Evolutionary conservation across 1,139 yeast species (phyloP).

Genomic region (Magnusiomyces sp.): DNA sequence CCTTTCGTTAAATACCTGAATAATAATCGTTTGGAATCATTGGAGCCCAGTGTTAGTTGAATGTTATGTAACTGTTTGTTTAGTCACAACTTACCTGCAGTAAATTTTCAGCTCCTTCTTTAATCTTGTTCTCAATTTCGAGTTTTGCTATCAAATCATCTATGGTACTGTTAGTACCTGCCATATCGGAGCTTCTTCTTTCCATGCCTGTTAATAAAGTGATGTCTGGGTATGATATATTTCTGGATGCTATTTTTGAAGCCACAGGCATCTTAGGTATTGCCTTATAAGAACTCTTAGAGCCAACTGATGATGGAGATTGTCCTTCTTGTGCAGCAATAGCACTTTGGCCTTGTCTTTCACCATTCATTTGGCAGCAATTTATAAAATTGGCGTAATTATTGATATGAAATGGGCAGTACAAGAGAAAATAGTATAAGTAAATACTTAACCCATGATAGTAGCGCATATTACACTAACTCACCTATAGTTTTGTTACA

Average conservation of each 20-base stretch:
- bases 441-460: too few relatives aligned
- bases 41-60: neutral
- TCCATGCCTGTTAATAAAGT: conserved; percentile 2
- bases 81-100: conserved; percentile 27
- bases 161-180: too few relatives aligned
- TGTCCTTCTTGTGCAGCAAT: neutral
- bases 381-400: too few relatives aligned
- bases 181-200: conserved; percentile 9
- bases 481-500: too few relatives aligned
- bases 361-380: neutral
- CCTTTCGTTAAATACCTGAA: conserved; percentile 4
- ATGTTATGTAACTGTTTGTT: neutral
- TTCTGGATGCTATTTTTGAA: neutral
- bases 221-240: conserved; percentile 12
- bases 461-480: too few relatives aligned
- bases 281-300: too few relatives aligned
- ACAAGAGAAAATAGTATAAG: too few relatives aligned
- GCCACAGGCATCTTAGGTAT: too few relatives aligned
- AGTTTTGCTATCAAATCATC: conserved; percentile 30
- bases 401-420: too few relatives aligned
- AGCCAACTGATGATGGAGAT: too few relatives aligned
- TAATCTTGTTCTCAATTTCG: conserved; percentile 34
- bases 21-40: neutral
- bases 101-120: conserved; percentile 36
- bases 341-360: neutral